Base-by-base conservation (phyloP, 2,329 filamentous ascomycete genomes). In the Fusarium virguliforme region DNA sequence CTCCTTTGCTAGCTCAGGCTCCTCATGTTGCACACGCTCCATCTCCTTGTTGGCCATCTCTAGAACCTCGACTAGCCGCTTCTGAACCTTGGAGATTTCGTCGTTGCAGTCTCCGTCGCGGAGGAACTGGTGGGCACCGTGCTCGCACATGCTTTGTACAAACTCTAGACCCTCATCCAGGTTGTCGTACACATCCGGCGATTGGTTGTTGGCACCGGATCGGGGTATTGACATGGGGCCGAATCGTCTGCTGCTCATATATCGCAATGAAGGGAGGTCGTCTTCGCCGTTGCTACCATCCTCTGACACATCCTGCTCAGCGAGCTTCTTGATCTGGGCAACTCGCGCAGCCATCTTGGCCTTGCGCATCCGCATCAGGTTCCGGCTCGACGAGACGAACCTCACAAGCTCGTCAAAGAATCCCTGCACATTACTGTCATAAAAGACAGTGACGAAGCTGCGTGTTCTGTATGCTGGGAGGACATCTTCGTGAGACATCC, bases 51-150 rank as follows among this genome's bases (percentile, higher is more conserved):
- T 84, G 13, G 91, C 89, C 58, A 89, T 82, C 32, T 88, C 86
- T 56, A 90, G 84, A 1, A 94, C 89, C 61, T 90, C 86, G 8
- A 82, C 81, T 43, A 97, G 87, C 15, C 18, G 18, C 18, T 18
- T 18, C 18, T 18, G 18, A 2, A 2, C 18, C 18, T 18, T 18
- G 2, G 18, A 18, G 18, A 2, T 18, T 2, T 18, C 18, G 18
- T 18, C 18, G 18, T 18, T 18, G 18, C 18, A 18, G 76, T 96
- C 92, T 10, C 94, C 95, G 59, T 94, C 92, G 24, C 94, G 90
- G n/a, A 98, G 85, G 67, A 96, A 94, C 76, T 96, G 93, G 77
- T 97, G 94, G 0, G 95, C 95, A 3, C 92, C 95, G 59, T 91
- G 90, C 82, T 98, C 95, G 78, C 93, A 97, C 74, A 94, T 88